phyloP scores from a whole-genome alignment of 2,329 filamentous ascomycete species.

The Botrytis squamosa region DNA sequence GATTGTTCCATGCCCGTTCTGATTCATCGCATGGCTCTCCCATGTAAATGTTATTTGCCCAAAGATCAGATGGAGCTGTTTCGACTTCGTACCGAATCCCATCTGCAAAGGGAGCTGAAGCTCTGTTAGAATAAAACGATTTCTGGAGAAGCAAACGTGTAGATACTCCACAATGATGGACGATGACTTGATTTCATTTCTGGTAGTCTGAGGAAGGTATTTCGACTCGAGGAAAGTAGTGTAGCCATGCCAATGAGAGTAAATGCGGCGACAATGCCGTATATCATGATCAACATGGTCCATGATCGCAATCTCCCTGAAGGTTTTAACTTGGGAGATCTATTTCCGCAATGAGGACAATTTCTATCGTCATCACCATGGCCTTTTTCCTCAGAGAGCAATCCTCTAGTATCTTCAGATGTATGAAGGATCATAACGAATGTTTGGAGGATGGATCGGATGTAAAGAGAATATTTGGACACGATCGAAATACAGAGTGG shows the following conservation, averaged over 20 bases:
- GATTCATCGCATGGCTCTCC: conserved; percentile 19
- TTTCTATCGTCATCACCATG: neutral
- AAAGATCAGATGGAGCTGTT: conserved; percentile 2
- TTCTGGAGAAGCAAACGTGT: neutral
- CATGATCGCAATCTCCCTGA: neutral
- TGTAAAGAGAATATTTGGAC: neutral
- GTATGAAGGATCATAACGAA: neutral
- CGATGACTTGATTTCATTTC: neutral
- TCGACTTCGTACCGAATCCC: conserved; percentile 5
- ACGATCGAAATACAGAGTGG: neutral
- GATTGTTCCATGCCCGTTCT: conserved; percentile 17
- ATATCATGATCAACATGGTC: neutral
- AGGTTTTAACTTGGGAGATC: neutral
- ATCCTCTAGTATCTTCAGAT: neutral
- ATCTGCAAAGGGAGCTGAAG: conserved; percentile 4
- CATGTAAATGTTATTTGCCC: conserved; percentile 6
- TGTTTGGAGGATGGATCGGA: neutral
- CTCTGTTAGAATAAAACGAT: neutral
- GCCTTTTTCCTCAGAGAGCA: neutral
- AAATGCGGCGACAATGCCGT: neutral
- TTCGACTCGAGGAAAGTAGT: conserved; percentile 7
- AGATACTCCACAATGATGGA: conserved; percentile 14
- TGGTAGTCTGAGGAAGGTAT: neutral
- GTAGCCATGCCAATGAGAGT: conserved; percentile 11
- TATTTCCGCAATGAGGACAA: conserved; percentile 3